Percentiles rank a stretch among this genome's conserved stretches.
These are phyloP conservation scores for Heritiera littoralis DNA, from an alignment of 345 rosid species.

Conservation along the genomic window DNA sequence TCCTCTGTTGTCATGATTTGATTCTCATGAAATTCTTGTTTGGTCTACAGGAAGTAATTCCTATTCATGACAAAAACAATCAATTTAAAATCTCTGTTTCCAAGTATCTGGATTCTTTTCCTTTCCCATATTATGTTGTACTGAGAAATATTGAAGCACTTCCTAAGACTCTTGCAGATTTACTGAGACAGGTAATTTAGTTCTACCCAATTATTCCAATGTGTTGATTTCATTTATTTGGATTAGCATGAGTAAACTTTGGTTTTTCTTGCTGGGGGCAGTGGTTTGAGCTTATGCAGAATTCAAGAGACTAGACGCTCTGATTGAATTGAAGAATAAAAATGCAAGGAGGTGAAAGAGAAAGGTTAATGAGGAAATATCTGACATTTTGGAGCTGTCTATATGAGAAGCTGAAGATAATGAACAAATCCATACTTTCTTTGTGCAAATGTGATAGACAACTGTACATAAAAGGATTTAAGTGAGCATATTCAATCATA, in stretches of 20 bases:
- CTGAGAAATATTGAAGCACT: conserved; percentile 80
- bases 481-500: no score
- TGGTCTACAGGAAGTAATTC: conserved; percentile 53
- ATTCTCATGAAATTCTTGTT: not conserved
- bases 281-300: conserved; percentile 98
- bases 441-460: no score
- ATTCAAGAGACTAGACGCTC: conserved; percentile 44
- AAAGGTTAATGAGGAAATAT: no score
- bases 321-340: not conserved
- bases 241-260: not conserved
- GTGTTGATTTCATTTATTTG: not conserved
- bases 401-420: no score
- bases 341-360: not conserved
- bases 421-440: no score
- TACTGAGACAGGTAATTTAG: conserved; percentile 78
- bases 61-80: conserved; percentile 38
- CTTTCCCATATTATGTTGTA: conserved; percentile 84
- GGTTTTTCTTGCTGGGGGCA: conserved; percentile 32
- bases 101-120: conserved; percentile 80
- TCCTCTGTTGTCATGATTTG: not conserved
- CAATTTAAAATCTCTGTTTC: conserved; percentile 31
- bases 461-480: no score
- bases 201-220: no score
- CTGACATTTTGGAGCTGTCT: no score
- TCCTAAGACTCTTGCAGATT: conserved; percentile 81